Percentiles rank a stretch among this genome's conserved stretches.
Evolutionary conservation across 495 filamentous ascomycete species (phyloP).

Genomic region (Pyrenula aspistea): DNA sequence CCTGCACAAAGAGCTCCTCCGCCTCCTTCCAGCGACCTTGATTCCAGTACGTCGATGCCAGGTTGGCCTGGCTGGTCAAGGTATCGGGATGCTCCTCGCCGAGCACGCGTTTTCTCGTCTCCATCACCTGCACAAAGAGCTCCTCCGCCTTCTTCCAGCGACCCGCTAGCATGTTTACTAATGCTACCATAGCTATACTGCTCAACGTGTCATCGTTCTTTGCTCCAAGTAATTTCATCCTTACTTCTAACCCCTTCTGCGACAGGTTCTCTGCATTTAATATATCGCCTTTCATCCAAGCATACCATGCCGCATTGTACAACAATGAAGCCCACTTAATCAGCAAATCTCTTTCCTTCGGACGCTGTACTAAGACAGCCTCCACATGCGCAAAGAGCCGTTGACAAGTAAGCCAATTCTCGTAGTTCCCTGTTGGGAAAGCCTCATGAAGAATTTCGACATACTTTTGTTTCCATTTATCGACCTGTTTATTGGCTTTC

Average conservation of each 20-base stretch:
- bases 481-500: conserved; percentile 16
- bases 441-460: conserved; percentile 20
- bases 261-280: conserved; percentile 7
- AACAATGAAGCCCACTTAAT: conserved; percentile 7
- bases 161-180: conserved; percentile 15
- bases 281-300: not conserved
- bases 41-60: conserved; percentile 12
- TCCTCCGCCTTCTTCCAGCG: conserved; percentile 17
- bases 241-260: conserved; percentile 6
- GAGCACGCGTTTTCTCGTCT: conserved; percentile 4
- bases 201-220: conserved; percentile 9
- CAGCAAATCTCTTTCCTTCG: conserved; percentile 1
- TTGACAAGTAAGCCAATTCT: conserved; percentile 16
- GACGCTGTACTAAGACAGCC: conserved; percentile 6
- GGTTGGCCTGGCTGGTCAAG: conserved; percentile 11
- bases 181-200: conserved; percentile 18
- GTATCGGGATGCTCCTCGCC: conserved; percentile 12
- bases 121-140: conserved; percentile 19
- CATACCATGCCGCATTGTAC: conserved; percentile 4
- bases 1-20: conserved; percentile 7
- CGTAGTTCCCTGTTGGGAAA: conserved; percentile 23
- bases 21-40: conserved; percentile 11
- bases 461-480: conserved; percentile 24
- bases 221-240: conserved; percentile 10
- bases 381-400: conserved; percentile 17